Percentiles rank a stretch among this genome's conserved stretches.
These are phyloP conservation scores for Cladosporium sp. DNA, from an alignment of 2,329 filamentous ascomycete genomes.

Conservation along the genomic window DNA sequence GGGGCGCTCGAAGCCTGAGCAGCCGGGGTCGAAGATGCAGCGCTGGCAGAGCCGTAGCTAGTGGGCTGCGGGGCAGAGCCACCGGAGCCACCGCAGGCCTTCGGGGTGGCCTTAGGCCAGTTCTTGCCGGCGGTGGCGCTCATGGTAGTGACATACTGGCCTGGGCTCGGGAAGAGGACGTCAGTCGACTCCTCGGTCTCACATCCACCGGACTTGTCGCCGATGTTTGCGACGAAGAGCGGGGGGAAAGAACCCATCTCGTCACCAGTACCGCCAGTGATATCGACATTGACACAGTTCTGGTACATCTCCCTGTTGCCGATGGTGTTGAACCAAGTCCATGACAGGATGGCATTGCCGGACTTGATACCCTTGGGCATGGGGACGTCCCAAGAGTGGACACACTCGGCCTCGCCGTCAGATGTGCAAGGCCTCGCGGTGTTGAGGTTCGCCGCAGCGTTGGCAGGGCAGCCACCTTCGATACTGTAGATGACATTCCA, in stretches of 20 bases:
- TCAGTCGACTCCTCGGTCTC: constrained; percentile 49
- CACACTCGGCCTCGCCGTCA: constrained; percentile 20
- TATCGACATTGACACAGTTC: constrained; percentile 76
- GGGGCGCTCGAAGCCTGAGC: constrained; percentile 1
- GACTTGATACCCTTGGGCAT: constrained; percentile 66
- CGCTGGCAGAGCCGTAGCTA: constrained; percentile 11
- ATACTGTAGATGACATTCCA: constrained; percentile 91
- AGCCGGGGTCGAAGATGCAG: constrained; percentile 16
- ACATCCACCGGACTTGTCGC: constrained; percentile 43
- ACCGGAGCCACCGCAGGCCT: neutral
- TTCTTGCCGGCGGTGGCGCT: constrained; percentile 15
- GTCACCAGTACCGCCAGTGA: constrained; percentile 51
- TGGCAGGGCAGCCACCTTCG: constrained; percentile 75
- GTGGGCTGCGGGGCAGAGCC: constrained; percentile 4
- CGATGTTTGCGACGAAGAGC: constrained; percentile 67
- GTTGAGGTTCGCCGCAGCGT: constrained; percentile 50
- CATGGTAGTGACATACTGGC: constrained; percentile 47
- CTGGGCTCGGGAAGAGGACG: constrained; percentile 63
- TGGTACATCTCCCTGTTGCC: constrained; percentile 97
- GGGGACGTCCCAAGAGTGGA: constrained; percentile 59
- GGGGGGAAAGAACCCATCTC: constrained; percentile 60
- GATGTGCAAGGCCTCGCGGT: constrained; percentile 28
- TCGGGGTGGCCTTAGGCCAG: constrained; percentile 20
- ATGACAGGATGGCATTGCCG: constrained; percentile 76
- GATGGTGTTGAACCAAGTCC: constrained; percentile 91